Conservation (phyloP, 306 rosid genomes). For the Hylodesmum podocarpum region DNA sequence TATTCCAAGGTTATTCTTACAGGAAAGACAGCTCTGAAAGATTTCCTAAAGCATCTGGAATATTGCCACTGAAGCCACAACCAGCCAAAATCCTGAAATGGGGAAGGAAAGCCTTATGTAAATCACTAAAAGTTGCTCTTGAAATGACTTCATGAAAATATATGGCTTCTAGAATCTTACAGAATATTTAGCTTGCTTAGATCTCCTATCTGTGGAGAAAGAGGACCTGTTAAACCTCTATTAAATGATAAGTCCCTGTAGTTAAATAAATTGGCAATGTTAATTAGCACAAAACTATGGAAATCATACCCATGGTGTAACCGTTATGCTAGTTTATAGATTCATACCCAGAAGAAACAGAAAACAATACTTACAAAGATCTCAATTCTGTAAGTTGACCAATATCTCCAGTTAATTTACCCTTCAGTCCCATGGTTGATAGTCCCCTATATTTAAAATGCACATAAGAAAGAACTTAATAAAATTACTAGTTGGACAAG, state of each 20-base stretch:
- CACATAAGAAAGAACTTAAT: background rate
- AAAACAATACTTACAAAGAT: constrained; percentile 62
- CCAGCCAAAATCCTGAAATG: constrained; percentile 85
- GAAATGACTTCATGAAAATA: constrained; percentile 5
- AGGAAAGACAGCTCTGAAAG: constrained; percentile 74
- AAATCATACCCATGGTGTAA: constrained; percentile 19
- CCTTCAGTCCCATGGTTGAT: constrained; percentile 72
- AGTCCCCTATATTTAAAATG: constrained; percentile 52
- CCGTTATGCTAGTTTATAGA: background rate
- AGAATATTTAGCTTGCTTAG: constrained; percentile 62
- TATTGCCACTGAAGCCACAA: constrained; percentile 76
- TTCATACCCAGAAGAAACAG: background rate
- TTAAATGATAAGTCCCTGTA: constrained; percentile 81
- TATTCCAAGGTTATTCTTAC: constrained; percentile 48
- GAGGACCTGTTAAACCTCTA: constrained; percentile 53
- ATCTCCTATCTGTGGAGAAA: constrained; percentile 53
- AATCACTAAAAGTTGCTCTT: background rate
- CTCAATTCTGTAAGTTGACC: constrained; percentile 62
- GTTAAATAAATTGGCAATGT: constrained; percentile 20
- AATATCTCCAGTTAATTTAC: constrained; percentile 66
- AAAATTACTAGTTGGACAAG: constrained; percentile 1
- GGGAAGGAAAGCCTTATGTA: background rate
- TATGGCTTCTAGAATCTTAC: constrained; percentile 52
- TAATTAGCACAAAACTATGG: constrained; percentile 10
- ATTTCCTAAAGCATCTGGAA: constrained; percentile 80